phyloP scores from a whole-genome alignment of 352 stramenopile genomes.

The Globisporangium cylindrosporum region DNA sequence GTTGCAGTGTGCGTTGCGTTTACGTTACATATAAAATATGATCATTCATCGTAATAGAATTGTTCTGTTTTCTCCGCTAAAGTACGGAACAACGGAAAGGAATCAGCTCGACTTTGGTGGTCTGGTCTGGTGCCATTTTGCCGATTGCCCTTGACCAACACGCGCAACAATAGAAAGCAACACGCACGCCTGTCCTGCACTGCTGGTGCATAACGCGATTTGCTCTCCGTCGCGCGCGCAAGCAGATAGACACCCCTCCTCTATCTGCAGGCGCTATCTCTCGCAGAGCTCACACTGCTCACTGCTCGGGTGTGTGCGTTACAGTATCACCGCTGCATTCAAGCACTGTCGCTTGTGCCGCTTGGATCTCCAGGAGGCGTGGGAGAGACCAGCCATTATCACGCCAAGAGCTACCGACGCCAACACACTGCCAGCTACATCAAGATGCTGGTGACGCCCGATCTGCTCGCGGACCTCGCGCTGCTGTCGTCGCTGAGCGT shows the following conservation, averaged over 20 bases:
- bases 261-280: neutral
- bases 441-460: slow-evolving; percentile 13
- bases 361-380: slow-evolving; percentile 7
- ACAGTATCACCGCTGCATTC: neutral
- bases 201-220: neutral
- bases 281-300: too few relatives aligned
- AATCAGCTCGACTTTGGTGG: neutral
- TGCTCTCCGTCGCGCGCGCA: neutral
- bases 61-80: neutral
- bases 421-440: neutral
- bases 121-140: slow-evolving; percentile 5
- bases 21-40: neutral
- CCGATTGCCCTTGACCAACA: neutral
- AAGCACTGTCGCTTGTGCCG: neutral
- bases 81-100: neutral
- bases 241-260: neutral
- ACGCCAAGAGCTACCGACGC: neutral
- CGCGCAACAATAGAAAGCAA: slow-evolving; percentile 2
- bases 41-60: neutral
- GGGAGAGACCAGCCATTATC: slow-evolving; percentile 8
- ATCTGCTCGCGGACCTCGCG: slow-evolving; percentile 58
- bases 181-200: neutral
- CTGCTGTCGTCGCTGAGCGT: slow-evolving; percentile 51
- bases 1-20: neutral
- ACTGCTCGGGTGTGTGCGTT: neutral